phyloP scores from a whole-genome alignment of 495 filamentous ascomycete species.

The Aspergillus bertholletiae region DNA sequence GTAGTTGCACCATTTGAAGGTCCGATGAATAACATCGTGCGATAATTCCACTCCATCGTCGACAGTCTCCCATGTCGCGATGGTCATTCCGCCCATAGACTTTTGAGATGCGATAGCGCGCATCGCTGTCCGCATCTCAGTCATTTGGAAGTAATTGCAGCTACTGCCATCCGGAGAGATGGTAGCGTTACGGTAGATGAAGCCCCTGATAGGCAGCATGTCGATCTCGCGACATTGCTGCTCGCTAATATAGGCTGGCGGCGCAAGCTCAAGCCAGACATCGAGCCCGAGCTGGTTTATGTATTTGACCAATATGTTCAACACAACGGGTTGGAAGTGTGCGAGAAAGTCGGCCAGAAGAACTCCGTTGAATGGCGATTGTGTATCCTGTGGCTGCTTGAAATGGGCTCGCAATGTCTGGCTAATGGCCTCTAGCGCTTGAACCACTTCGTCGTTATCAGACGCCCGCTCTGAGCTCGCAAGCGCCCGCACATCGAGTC shows the following conservation, averaged over 20 bases:
- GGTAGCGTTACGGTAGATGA: constrained; percentile 48
- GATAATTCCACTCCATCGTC: constrained; percentile 41
- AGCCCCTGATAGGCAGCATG: constrained; percentile 22
- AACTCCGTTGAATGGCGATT: constrained; percentile 38
- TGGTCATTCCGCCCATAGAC: constrained; percentile 42
- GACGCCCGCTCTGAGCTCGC: constrained; percentile 4
- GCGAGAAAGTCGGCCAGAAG: constrained; percentile 48
- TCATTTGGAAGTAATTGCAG: constrained; percentile 48
- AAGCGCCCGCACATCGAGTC: constrained; percentile 21
- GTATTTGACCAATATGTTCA: constrained; percentile 32
- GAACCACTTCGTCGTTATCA: constrained; percentile 7
- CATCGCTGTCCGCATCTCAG: constrained; percentile 37
- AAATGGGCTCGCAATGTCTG: background rate
- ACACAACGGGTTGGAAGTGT: constrained; percentile 25
- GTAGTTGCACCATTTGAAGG: constrained; percentile 53
- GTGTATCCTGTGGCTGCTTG: background rate
- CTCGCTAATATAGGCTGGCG: constrained; percentile 45
- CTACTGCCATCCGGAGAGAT: constrained; percentile 43
- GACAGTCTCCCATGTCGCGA: constrained; percentile 52
- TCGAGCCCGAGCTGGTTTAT: constrained; percentile 36
- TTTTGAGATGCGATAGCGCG: constrained; percentile 53
- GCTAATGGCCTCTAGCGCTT: background rate
- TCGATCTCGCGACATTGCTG: constrained; percentile 31
- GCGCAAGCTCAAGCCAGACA: constrained; percentile 46
- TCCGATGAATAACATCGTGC: constrained; percentile 50